phyloP scores from a whole-genome alignment of 2,329 filamentous ascomycete genomes.

The Coniochaeta ligniaria region DNA sequence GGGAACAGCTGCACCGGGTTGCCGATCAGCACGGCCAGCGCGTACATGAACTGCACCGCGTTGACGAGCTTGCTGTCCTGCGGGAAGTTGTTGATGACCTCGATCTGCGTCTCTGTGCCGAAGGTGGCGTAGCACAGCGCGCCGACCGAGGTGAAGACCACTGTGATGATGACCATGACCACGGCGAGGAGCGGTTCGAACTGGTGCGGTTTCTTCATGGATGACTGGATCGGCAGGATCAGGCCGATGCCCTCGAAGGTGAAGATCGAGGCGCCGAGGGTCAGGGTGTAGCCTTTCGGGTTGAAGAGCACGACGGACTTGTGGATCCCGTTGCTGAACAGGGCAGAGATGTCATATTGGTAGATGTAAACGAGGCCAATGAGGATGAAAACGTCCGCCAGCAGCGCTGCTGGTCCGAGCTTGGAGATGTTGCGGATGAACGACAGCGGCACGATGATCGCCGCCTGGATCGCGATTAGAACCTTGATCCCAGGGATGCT shows the following conservation, averaged over 20 bases:
- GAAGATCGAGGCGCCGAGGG: conserved; percentile 67
- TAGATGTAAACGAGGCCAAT: conserved; percentile 68
- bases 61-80: conserved; percentile 67
- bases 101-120: conserved; percentile 59
- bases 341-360: conserved; percentile 56
- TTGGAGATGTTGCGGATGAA: conserved; percentile 71
- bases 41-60: conserved; percentile 68
- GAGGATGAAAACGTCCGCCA: conserved; percentile 67
- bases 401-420: conserved; percentile 59
- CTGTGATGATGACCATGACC: conserved; percentile 67
- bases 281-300: conserved; percentile 59
- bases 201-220: conserved; percentile 62
- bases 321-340: conserved; percentile 49
- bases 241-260: conserved; percentile 74
- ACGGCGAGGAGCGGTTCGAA: conserved; percentile 59
- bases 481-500: conserved; percentile 43
- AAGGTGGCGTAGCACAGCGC: conserved; percentile 70
- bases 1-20: conserved; percentile 72
- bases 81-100: conserved; percentile 71
- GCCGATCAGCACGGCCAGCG: conserved; percentile 64
- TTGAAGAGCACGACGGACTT: conserved; percentile 63
- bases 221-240: conserved; percentile 69
- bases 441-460: conserved; percentile 58
- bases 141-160: conserved; percentile 66
- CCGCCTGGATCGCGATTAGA: conserved; percentile 60